phyloP scores from a whole-genome alignment of 83 land plant species.

The Diphasiastrum complanatum region DNA sequence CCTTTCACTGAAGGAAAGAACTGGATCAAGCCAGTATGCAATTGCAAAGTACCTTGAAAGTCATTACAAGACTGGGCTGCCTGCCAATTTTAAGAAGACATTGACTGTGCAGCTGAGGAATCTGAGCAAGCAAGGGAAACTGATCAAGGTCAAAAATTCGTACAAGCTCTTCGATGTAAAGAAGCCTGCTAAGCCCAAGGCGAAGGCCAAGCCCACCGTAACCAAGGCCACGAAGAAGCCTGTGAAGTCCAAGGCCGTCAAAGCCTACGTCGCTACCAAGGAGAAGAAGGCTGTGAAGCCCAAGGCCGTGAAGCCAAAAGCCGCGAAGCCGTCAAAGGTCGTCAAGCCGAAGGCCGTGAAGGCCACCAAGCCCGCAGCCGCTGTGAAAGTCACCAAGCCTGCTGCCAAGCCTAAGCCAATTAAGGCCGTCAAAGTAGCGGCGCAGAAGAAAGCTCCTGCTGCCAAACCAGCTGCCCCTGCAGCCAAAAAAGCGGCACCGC shows the following conservation, averaged over 20 bases:
- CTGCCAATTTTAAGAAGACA: constrained; percentile 10
- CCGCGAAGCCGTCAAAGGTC: background rate
- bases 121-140: background rate
- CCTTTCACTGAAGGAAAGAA: constrained; percentile 15
- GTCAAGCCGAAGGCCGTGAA: background rate
- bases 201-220: too few species aligned
- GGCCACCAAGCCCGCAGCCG: background rate
- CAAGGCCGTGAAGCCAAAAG: background rate
- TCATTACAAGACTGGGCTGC: constrained; percentile 9
- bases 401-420: too few species aligned
- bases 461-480: constrained; percentile 5
- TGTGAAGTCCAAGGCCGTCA: background rate
- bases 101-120: constrained; percentile 1
- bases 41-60: constrained; percentile 13
- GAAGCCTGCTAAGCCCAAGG: too few species aligned
- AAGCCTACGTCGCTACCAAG: background rate
- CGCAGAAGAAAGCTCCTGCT: constrained; percentile 3
- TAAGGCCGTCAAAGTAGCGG: background rate
- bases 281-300: background rate
- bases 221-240: too few species aligned
- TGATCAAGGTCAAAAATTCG: constrained; percentile 5
- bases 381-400: too few species aligned
- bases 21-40: constrained; percentile 15
- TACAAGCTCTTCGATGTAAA: background rate
- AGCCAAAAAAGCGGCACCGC: background rate